Base-by-base conservation (phyloP, 805 yeast genomes). In the Yarrowia divulgata region DNA sequence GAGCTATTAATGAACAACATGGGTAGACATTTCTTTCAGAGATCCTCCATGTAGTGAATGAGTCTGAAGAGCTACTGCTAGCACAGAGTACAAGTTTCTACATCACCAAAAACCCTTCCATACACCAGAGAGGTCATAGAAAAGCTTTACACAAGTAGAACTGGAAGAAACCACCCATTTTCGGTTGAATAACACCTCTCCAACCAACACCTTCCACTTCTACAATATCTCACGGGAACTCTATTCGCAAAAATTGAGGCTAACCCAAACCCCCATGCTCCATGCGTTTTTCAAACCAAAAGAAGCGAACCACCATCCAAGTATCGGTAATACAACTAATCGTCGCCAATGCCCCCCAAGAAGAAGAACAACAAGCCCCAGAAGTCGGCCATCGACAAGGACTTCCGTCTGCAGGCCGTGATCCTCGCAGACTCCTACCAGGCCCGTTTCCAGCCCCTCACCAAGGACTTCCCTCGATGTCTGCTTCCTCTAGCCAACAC, bases 351-450 rank as follows among this genome's bases (percentile, higher is more conserved):
- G 69, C 69, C 69, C 14, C 69, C 69, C 29, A 66, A 66, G 50
- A 66, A 66, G 50, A 54, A 50, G 34, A 63, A 63, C 57, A 39
- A 29, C 52, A 63, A 63, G 57, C 57, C 55, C 57, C 55, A 63
- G 18, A 66, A 66, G 62, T 40, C 50, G 12, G 69, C 69, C 45
- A 45, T 66, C 37, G 62, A 66, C 35, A 42, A 66, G 62, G 69
- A 66, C 42, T 52, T 54, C 43, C 84, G 93, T 74, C 83, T 95
- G 69, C 98, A 94, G 81, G 99, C 99, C 6, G 88, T 95, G 70
- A 97, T 95, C 29, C 85, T 95, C 73, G 91, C 97, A 16, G 99
- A 95, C 79, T 91, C 97, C 23, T 95, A 91, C 74, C 91, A 93
- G 78, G 89, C 95, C 0, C 83, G 97, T 74, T 95, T 95, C 79